Evolutionary conservation across 2,329 filamentous ascomycete genomes (phyloP).

Genomic region (Claviceps sp.): DNA sequence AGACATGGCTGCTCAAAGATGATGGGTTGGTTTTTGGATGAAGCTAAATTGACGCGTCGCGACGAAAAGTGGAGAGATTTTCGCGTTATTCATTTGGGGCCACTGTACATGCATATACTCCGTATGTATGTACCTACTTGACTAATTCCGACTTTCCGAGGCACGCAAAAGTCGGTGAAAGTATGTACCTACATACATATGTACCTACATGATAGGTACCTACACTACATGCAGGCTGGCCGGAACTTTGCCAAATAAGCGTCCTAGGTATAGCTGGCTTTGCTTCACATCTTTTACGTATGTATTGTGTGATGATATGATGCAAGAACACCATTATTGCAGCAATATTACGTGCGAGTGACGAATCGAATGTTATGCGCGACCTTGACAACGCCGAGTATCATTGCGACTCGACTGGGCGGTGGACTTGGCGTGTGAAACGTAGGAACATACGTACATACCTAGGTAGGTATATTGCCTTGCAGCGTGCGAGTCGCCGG

Average conservation of each 20-base stretch:
- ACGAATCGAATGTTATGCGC: not conserved
- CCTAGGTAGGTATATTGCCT: not conserved
- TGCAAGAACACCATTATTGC: not conserved
- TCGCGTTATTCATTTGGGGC: too few species aligned
- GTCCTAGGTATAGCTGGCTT: not conserved
- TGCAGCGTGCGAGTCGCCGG: not conserved
- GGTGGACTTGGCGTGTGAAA: not conserved
- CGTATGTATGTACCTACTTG: too few species aligned
- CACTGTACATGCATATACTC: too few species aligned
- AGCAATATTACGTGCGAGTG: not conserved
- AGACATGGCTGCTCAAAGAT: too few species aligned
- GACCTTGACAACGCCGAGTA: not conserved
- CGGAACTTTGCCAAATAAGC: not conserved
- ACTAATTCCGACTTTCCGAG: not conserved
- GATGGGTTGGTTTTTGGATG: too few species aligned
- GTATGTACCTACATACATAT: not conserved
- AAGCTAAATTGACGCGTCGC: too few species aligned
- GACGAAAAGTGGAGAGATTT: too few species aligned
- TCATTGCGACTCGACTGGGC: not conserved
- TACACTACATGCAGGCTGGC: not conserved
- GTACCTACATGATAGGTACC: not conserved
- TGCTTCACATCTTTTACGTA: not conserved
- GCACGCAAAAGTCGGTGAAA: not conserved
- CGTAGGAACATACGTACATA: too few species aligned
- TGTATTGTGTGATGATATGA: not conserved